Evolutionary conservation across 306 rosid species (phyloP), one percentile per base, ranked within the genome.

Genomic region (Pyrus communis): DNA sequence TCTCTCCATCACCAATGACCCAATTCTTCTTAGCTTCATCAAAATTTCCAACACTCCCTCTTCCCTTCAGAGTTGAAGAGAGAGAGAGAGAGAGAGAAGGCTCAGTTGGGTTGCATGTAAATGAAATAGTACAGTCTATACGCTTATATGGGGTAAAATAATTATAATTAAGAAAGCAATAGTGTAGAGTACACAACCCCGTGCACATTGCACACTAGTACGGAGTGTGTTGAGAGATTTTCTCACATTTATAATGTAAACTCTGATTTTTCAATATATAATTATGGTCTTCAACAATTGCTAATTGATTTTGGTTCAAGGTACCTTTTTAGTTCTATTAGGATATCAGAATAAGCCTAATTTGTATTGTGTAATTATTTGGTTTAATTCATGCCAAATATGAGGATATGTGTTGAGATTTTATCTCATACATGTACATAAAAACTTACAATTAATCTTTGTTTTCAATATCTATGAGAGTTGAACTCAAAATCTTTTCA

Each of bases 1-100:
- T 49, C 89, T 84, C 80, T 89, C 97, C 97, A 91, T 87, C 71
- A 71, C 82, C 77, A 69, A 66, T 76, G 58, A 28, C 69, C 69
- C 75, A 45, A 35, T 14, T 79, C 79, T 68, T 73, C 82, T 78
- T 80, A 55, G 82, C 73, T 71, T 82, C 85, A 77, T 78, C 58
- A 67, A 83, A 23, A 21, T 67, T 22, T 63, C 62, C 70, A 63
- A n/a, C 30, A 68, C 73, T 51, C 74, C 45, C 82, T 79, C 30
- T 72, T 43, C 52, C 51, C 54, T 65, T 52, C 63, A 21, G 42
- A 59, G 30, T 23, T 52, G 1, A 60, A 11, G 58, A 76, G 67
- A 33, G 35, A 63, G 74, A 51, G 76, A 63, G 75, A 67, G 77
- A 9, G 35, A 57, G 76, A 57, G 66, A 3, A 4, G 45, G 57